Conservation (phyloP, 192 early-diverging fungal species). For the Haplosporangium gracile region DNA sequence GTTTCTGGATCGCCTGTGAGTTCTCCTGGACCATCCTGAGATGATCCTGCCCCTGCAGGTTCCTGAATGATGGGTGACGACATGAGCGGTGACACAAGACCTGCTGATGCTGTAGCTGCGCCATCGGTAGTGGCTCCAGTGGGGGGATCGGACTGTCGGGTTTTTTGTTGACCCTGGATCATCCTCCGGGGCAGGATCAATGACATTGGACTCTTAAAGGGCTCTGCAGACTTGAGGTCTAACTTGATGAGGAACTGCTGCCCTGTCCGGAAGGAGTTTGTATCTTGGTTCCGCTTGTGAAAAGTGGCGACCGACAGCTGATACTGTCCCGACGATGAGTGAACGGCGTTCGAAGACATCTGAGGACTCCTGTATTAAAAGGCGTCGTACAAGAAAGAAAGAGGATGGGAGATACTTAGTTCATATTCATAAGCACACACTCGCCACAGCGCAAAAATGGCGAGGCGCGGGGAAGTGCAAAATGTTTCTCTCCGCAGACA, state of each 20-base stretch:
- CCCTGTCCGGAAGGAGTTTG: constrained; percentile 51
- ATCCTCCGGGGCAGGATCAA: constrained; percentile 40
- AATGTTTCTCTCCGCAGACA: not conserved
- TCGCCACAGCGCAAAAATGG: not conserved
- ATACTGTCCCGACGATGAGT: constrained; percentile 32
- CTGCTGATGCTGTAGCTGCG: not conserved
- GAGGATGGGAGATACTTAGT: not conserved
- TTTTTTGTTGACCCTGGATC: constrained; percentile 48
- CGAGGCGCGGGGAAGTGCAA: not conserved
- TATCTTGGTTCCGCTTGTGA: constrained; percentile 52
- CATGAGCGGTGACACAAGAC: not conserved
- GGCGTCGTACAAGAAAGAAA: not conserved
- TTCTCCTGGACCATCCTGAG: constrained; percentile 3
- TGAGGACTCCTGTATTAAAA: constrained; percentile 13
- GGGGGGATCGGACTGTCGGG: constrained; percentile 28
- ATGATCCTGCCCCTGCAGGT: not conserved
- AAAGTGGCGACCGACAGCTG: constrained; percentile 47
- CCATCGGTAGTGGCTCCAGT: not conserved
- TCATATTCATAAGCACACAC: not conserved
- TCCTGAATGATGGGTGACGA: constrained; percentile 6
- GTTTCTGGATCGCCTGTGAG: constrained; percentile 25
- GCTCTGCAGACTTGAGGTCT: constrained; percentile 35
- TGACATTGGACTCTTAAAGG: constrained; percentile 47
- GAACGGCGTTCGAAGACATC: constrained; percentile 11
- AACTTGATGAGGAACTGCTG: constrained; percentile 52